Evolutionary conservation across 139 green algal genomes (phyloP), one percentile per base, ranked within the genome.

Genomic region (Picochlorum sp.): DNA sequence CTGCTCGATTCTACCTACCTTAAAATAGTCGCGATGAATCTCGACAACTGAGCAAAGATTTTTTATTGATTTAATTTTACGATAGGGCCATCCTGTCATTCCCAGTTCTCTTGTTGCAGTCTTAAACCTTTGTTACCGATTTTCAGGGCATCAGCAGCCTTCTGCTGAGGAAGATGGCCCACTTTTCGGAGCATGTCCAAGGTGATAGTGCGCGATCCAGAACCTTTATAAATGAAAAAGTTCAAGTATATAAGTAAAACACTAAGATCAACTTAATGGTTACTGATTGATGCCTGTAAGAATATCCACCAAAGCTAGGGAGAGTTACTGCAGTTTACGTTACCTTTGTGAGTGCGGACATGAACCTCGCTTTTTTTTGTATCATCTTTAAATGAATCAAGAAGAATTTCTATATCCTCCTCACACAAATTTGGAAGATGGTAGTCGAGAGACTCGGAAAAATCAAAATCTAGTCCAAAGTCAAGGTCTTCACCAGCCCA

Each of bases 101-200:
- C 63, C 63, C 16, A 70, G 63, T 49, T 70, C 14, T 9, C 63
- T 8, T 10, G 23, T 52, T 21, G 63, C 63, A n/a, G 26, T 62
- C 28, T 70, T 70, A 1, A 70, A 70, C 6, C 63, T 51, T 10
- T 70, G 30, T 70, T 70, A 4, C 63, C 63, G 1, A 70, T 54
- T 16, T 70, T 63, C 9, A 70, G 28, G 13, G 13, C 14, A 34
- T 59, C 50, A 20, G 63, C 63, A 20, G 63, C 63, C 32, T 60
- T 28, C 26, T 70, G 47, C 49, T 70, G 63, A 52, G 23, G n/a
- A 18, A 70, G 50, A 45, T 70, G 63, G 16, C 23, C 63, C 21
- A 70, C 63, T 51, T 49, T 14, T 16, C 30, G 59, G 14, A 70
- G 63, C 18, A 45, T 21, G 18, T 63, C 63, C 23, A 63, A 20